Percentiles rank a stretch among this genome's conserved stretches.
Evolutionary conservation across 116 monocot species (phyloP).

Genomic region (Papilionanthe hybrid): DNA sequence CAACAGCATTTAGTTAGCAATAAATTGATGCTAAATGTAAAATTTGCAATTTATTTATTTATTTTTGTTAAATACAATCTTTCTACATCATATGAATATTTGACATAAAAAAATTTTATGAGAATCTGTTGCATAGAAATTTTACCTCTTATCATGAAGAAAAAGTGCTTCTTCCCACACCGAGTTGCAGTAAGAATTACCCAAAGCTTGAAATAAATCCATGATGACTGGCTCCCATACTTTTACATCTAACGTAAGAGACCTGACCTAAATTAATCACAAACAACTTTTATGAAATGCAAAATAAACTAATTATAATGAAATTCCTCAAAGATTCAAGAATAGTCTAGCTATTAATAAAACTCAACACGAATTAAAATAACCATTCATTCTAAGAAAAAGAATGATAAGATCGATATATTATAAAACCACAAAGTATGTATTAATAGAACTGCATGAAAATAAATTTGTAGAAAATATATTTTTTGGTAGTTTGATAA

Average conservation of each 20-base stretch:
- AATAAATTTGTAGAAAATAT: background rate
- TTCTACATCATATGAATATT: background rate
- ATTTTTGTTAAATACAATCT: background rate
- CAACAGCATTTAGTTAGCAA: background rate
- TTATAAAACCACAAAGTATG: background rate
- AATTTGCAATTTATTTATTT: background rate
- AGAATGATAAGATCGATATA: background rate
- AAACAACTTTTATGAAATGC: background rate
- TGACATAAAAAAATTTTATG: slow-evolving; percentile 1
- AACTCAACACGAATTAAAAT: background rate
- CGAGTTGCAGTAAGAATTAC: slow-evolving; percentile 82
- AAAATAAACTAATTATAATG: slow-evolving; percentile 1
- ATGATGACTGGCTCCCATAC: slow-evolving; percentile 78
- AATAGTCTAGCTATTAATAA: background rate
- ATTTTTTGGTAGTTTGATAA: background rate
- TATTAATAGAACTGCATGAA: background rate
- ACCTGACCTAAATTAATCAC: slow-evolving; percentile 55
- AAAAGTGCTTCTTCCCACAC: slow-evolving; percentile 76
- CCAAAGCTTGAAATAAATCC: slow-evolving; percentile 62
- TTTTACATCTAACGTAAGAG: slow-evolving; percentile 78
- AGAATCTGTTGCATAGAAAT: slow-evolving; percentile 2
- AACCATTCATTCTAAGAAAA: background rate
- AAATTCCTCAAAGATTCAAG: background rate
- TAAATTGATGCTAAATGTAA: background rate
- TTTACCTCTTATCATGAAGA: slow-evolving; percentile 43